phyloP scores from a whole-genome alignment of 2,329 filamentous ascomycete species.

The Pseudofabraea citricarpa region DNA sequence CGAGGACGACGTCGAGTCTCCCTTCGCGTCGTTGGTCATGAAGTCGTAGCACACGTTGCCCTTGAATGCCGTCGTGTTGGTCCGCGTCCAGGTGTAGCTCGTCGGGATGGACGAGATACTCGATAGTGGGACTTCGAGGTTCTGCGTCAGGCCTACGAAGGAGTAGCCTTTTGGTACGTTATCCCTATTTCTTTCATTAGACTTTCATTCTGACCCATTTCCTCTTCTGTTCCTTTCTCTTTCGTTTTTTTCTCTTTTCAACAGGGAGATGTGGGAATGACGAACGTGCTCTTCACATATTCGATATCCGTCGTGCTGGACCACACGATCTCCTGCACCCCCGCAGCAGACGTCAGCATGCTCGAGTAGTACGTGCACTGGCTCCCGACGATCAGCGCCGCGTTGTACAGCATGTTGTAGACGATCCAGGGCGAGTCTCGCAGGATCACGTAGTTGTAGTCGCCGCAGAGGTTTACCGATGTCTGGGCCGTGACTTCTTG shows the following conservation, averaged over 20 bases:
- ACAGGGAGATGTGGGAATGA: not conserved
- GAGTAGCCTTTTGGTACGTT: slow-evolving; percentile 39
- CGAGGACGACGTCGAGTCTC: slow-evolving; percentile 33
- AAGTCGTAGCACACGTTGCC: slow-evolving; percentile 40
- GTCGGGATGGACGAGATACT: slow-evolving; percentile 34
- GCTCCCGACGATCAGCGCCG: slow-evolving; percentile 31
- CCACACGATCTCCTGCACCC: slow-evolving; percentile 33
- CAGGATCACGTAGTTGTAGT: slow-evolving; percentile 27
- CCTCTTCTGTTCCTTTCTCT: too few relatives aligned
- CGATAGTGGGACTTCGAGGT: slow-evolving; percentile 33
- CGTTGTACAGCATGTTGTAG: slow-evolving; percentile 40
- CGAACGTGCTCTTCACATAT: slow-evolving; percentile 24
- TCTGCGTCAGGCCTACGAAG: slow-evolving; percentile 38
- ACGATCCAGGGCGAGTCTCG: slow-evolving; percentile 38
- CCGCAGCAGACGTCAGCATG: slow-evolving; percentile 23
- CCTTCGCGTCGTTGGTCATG: slow-evolving; percentile 37
- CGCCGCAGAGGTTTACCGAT: slow-evolving; percentile 16
- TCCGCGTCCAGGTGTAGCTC: slow-evolving; percentile 34
- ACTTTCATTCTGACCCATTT: not conserved
- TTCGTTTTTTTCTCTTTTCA: not conserved
- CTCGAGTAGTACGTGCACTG: slow-evolving; percentile 35
- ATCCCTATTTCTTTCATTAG: slow-evolving; percentile 7
- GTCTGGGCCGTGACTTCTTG: not conserved
- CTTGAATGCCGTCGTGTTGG: slow-evolving; percentile 36
- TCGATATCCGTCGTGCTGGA: slow-evolving; percentile 34